Evolutionary conservation across 202 grass and related monocot genomes (phyloP).

Genomic region (Carex arenaria): DNA sequence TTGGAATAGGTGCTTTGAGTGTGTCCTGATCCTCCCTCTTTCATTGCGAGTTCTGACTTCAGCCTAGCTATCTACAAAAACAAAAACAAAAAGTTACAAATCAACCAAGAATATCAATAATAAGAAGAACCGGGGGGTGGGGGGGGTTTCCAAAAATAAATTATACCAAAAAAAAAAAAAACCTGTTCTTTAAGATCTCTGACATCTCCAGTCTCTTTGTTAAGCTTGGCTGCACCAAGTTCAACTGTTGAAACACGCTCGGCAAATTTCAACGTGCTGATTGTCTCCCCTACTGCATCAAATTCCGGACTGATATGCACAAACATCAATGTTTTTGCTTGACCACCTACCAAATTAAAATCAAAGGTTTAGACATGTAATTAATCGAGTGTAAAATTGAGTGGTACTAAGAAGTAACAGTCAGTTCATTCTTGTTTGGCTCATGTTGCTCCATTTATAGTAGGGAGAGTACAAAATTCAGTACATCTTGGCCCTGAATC

Average conservation of each 20-base stretch:
- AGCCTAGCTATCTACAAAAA: conserved; percentile 62
- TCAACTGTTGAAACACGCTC: conserved; percentile 98
- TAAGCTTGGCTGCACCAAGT: conserved; percentile 87
- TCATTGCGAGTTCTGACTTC: conserved; percentile 70
- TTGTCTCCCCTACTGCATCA: conserved; percentile 85
- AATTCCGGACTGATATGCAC: conserved; percentile 95
- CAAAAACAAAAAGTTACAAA: conserved; percentile 4
- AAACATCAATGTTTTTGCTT: conserved; percentile 99
- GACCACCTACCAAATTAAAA: conserved; percentile 53
- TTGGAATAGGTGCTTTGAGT: conserved; percentile 32
- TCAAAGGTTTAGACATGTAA: neutral
- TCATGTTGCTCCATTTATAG: neutral
- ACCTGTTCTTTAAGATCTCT: conserved; percentile 95
- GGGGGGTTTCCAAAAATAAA: neutral
- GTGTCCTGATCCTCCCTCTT: conserved; percentile 64
- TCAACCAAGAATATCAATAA: neutral
- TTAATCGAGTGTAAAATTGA: neutral
- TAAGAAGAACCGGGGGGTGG: neutral
- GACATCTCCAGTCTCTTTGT: conserved; percentile 92
- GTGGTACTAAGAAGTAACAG: neutral
- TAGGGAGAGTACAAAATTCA: neutral
- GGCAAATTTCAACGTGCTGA: conserved; percentile 97
- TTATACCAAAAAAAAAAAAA: neutral
- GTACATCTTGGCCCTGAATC: neutral
- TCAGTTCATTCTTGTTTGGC: neutral